Evolutionary conservation across 2,329 filamentous ascomycete species (phyloP), one percentile per base, ranked within the genome.

Genomic region (Penicillium verrucosum): DNA sequence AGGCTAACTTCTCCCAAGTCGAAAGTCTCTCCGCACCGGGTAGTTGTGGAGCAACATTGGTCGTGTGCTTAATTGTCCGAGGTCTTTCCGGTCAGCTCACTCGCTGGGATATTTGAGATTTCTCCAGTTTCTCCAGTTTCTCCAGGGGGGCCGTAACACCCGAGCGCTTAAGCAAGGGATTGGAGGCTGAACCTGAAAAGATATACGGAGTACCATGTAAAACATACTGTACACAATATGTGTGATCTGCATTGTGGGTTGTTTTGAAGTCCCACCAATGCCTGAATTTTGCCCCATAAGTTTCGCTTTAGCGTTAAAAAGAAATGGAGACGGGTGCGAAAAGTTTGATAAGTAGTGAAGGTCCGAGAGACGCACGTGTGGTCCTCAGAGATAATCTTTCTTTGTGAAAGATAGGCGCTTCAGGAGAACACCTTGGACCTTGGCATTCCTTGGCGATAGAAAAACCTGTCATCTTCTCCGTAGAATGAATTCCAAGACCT

Each of bases 1-100:
- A 59, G 25, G 37, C 46, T 43, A 48, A 51, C 18, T 14, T 11
- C 3, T 36, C 34, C 18, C 27, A 5, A 21, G 12, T 32, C 16
- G 25, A 40, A 40, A 48, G 11, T 51, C 29, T 44, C 49, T 51
- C 49, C 49, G 49, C 49, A 44, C 38, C 37, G 47, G 47, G 47
- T 50, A 42, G 30, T 21, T 10, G 29, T 36, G 29, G 38, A 44
- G 21, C n/a, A 8, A 23, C 8, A 36, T 51, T 40, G 49, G 38
- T 51, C 49, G 48, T 43, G 37, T 51, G 37, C 48, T 43, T 36
- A 11, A 50, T 51, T 25, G 11, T 34, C 46, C 37, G 47, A 50
- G 27, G 27, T 25, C 29, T 34, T 51, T 43, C 49, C 48, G 9
- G 23, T 8, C 25, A 40, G 25, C 11, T 18, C 5, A 23, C 18